Evolutionary conservation across 1,284 basidiomycete genomes (phyloP).

Genomic region (Rhodofomes roseus): DNA sequence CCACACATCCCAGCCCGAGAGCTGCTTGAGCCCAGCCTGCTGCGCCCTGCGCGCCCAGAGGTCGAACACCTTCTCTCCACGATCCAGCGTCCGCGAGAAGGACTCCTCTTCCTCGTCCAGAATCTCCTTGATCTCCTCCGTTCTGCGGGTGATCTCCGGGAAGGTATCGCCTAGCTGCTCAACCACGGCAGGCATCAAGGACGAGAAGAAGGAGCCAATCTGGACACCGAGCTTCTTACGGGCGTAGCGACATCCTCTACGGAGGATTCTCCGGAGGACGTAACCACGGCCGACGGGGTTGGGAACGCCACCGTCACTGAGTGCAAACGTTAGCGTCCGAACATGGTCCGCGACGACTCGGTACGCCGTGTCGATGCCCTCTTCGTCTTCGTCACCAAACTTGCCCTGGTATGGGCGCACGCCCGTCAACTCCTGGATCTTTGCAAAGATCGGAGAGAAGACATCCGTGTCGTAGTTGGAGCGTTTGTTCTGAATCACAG

Average conservation of each 20-base stretch:
- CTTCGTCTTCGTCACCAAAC: constrained; percentile 89
- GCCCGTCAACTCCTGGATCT: constrained; percentile 87
- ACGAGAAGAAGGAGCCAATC: constrained; percentile 95
- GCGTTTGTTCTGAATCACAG: constrained; percentile 84
- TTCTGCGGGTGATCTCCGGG: constrained; percentile 88
- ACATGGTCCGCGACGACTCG: constrained; percentile 97
- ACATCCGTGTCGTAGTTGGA: constrained; percentile 99
- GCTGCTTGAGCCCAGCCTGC: constrained; percentile 60
- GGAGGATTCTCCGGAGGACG: constrained; percentile 88
- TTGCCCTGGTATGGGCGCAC: constrained; percentile 86
- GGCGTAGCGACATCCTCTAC: constrained; percentile 91
- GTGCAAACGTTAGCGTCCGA: constrained; percentile 91
- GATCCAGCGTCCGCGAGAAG: constrained; percentile 93
- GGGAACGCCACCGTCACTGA: constrained; percentile 95
- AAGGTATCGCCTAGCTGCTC: constrained; percentile 89
- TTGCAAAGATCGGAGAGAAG: constrained; percentile 86
- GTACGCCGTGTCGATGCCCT: constrained; percentile 97
- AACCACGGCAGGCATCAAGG: constrained; percentile 85
- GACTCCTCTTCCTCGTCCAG: constrained; percentile 97
- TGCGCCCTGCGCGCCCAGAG: constrained; percentile 78
- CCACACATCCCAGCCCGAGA: constrained; percentile 95
- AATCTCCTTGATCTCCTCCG: constrained; percentile 90
- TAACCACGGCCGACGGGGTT: constrained; percentile 97
- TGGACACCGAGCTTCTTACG: constrained; percentile 94
- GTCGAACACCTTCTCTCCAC: constrained; percentile 96